Evolutionary conservation across 2,329 filamentous ascomycete species (phyloP).

Genomic region (Ustulina deusta): DNA sequence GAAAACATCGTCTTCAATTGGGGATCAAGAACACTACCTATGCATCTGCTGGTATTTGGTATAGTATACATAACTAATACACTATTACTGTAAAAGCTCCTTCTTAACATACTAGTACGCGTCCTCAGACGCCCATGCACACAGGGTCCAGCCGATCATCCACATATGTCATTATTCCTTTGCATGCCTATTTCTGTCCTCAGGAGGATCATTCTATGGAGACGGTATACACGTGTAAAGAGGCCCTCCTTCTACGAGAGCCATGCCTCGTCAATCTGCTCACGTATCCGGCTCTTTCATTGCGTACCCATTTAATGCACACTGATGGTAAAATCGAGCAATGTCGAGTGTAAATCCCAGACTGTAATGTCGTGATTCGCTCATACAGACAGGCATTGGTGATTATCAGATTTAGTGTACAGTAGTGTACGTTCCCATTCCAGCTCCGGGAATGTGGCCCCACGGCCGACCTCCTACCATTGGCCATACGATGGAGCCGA

Average conservation of each 20-base stretch:
- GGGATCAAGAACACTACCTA: neutral
- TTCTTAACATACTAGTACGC: neutral
- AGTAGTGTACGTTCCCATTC: slow-evolving; percentile 13
- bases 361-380: neutral
- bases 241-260: neutral
- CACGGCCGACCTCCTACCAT: slow-evolving; percentile 4
- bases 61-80: neutral
- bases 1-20: neutral
- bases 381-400: neutral
- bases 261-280: neutral
- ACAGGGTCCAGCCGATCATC: neutral
- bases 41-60: neutral
- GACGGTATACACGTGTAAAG: neutral
- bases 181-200: slow-evolving; percentile 16
- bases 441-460: slow-evolving; percentile 7
- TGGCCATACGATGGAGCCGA: slow-evolving; percentile 22
- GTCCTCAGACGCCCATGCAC: neutral
- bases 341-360: neutral
- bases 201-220: slow-evolving; percentile 4
- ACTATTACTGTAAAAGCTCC: neutral
- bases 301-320: too few relatives aligned
- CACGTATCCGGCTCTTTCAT: neutral
- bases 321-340: neutral
- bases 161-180: neutral
- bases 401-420: neutral